Percentiles rank a stretch among this genome's conserved stretches.
phyloP scores from a whole-genome alignment of 306 rosid species.

The Mucuna pruriens region DNA sequence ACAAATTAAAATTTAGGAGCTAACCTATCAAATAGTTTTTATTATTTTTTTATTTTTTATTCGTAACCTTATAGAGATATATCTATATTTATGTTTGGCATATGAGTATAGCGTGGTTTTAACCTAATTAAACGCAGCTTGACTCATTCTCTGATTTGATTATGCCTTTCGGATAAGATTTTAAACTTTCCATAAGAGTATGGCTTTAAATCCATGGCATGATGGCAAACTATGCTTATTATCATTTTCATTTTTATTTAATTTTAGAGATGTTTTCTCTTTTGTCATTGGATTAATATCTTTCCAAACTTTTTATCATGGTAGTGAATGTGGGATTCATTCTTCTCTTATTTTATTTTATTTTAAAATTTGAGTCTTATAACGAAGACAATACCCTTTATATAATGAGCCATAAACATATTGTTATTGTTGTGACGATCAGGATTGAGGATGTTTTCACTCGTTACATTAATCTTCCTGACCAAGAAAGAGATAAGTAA shows the following conservation, averaged over 20 bases:
- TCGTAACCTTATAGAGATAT: background rate
- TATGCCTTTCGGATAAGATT: background rate
- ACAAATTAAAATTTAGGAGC: background rate
- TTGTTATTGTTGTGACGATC: conserved; percentile 30
- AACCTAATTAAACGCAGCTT: background rate
- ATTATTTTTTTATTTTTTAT: background rate
- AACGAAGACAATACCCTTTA: background rate
- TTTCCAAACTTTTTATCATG: background rate
- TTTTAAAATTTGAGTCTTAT: background rate
- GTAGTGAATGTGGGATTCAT: background rate
- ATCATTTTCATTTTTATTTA: background rate
- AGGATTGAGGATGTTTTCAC: conserved; percentile 90
- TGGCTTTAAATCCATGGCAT: background rate
- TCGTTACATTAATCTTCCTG: conserved; percentile 81
- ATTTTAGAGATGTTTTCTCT: background rate
- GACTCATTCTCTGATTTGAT: background rate
- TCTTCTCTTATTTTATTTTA: background rate
- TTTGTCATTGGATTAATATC: background rate
- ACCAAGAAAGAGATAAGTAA: conserved; percentile 83
- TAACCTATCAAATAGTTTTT: background rate
- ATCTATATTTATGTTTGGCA: background rate
- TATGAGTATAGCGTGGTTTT: background rate
- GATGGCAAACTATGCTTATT: background rate
- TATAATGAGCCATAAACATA: background rate
- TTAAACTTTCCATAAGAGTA: background rate